A percentile compares a stretch with the other conserved stretches of the same genome.
Evolutionary conservation across 192 early-diverging fungal genomes (phyloP).

Genomic region (Chytriomyces sp.): DNA sequence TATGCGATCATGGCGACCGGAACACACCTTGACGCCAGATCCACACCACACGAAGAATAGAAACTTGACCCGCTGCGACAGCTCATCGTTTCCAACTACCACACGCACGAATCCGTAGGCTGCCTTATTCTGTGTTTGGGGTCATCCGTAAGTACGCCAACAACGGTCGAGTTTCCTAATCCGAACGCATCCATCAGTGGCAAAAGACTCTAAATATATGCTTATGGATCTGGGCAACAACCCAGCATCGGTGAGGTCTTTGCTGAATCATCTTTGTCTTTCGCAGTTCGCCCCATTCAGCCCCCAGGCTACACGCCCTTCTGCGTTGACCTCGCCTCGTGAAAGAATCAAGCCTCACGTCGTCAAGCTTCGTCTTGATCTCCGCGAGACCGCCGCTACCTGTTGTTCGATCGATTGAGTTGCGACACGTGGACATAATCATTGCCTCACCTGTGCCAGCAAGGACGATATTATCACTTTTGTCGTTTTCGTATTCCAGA

Average conservation of each 20-base stretch:
- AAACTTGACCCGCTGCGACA: conserved; percentile 49
- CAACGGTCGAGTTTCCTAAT: too few relatives aligned
- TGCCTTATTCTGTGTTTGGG: conserved; percentile 60
- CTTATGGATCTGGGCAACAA: too few relatives aligned
- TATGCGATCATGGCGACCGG: conserved; percentile 20
- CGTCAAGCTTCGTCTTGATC: conserved; percentile 59
- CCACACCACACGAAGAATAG: conserved; percentile 46
- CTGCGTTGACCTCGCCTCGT: too few relatives aligned
- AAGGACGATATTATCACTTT: conserved; percentile 27
- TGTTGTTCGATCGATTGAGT: conserved; percentile 6
- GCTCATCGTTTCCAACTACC: conserved; percentile 62
- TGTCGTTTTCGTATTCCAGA: conserved; percentile 57
- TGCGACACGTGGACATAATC: background rate
- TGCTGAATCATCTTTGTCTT: too few relatives aligned
- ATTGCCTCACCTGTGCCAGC: background rate
- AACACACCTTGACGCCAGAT: conserved; percentile 31
- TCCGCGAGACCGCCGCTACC: conserved; percentile 66
- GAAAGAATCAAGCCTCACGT: conserved; percentile 27
- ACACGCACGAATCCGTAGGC: conserved; percentile 79
- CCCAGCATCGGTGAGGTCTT: too few relatives aligned
- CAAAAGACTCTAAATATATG: too few relatives aligned
- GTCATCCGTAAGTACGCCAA: too few relatives aligned
- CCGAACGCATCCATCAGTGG: too few relatives aligned
- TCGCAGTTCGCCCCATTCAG: too few relatives aligned
- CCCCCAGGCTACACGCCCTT: too few relatives aligned